Base-by-base conservation (phyloP, 2,329 filamentous ascomycete species). In the Pseudocercospora vitis region DNA sequence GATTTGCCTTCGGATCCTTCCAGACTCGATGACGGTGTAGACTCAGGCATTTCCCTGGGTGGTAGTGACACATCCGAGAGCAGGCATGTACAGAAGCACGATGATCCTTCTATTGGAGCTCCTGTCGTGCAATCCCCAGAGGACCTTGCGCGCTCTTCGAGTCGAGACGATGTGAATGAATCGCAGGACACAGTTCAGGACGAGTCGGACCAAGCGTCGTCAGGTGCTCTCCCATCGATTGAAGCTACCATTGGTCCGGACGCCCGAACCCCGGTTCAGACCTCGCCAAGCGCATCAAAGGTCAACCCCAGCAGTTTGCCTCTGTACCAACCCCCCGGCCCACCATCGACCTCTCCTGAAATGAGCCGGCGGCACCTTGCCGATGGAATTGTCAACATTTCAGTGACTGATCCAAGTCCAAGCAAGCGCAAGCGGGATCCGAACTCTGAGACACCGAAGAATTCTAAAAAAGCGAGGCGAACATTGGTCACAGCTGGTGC, bases 281-380 rank as follows among this genome's bases (percentile, higher is more conserved):
- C 46, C 14, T 58, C 55, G 11, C 52, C 60, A 4, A 40, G 31
- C 23, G 31, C 51, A 7, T 54, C 57, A 23, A 56, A 59, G 37
- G 53, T 50, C 7, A 58, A 50, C 23, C 48, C 49, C 6, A 55
- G 46, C 35, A 50, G 48, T 7, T 35, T 68, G 19, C 66, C 67
- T 8, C 59, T 68, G 19, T 69, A 63, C 33, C 56, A 61, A 28
- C 67, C 66, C 7, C 67, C 66, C 9, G 58, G 58, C 12, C 60
- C 63, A 9, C 46, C 63, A 24, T 67, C 65, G 42, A 57, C 57
- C 28, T 68, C 65, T 21, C 67, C 67, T 1, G 67, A 68, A 44
- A 50, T 62, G 50, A 46, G 50, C 16, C 63, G 62, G 28, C 57
- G 60, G 7, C 55, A 62, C 29, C 63, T 58, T n/a, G 35, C 32